Base-by-base conservation (phyloP, 2,329 filamentous ascomycete species). In the Aspergillus ochraceoroseus region DNA sequence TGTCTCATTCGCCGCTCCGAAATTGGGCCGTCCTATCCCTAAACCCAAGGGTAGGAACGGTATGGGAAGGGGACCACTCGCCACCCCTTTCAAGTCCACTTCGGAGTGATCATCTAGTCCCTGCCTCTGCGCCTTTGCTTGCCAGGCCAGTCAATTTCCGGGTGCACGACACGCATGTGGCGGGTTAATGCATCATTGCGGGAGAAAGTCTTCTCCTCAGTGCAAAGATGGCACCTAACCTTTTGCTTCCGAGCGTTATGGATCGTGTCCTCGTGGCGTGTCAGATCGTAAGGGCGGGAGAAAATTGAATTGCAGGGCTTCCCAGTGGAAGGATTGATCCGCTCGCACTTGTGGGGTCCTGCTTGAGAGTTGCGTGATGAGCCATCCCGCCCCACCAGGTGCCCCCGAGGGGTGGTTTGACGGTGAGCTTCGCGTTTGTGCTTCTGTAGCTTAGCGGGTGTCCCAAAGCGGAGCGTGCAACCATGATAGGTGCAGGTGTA, bases 401-500 rank as follows among this genome's bases (percentile, higher is more conserved):
- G 58, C 62, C 71, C 55, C 66, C 65, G 40, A 66, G 75, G 55
- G 73, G 66, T 81, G n/a, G 77, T 79, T 53, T 87, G 83, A 33
- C 90, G 80, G 62, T 98, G 92, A 4, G 83, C 86, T 61, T 98
- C 92, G 15, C 89, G 81, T 72, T 95, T 95, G 71, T 98, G 92
- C 68, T 92, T 92, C 63, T 96, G 89, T 3, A 98, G 74, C 52
- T 89, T 80, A 6, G 80, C 75, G 3, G 88, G 87, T 1, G 87
- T 87, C 53, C 94, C 87, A 58, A 98, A 98, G 38, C 92, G 84
- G 52, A 84, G 73, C 0, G 82, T 82, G 61, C 92, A 96, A 7
- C 88, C 87, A 57, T 94, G 88, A 56, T 95, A 95, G 1, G 89
- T 95, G 66, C 92, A 98, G 1, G 89, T 94, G 67, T 95, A 98